These are phyloP conservation scores for Dictyostelium capitatum DNA, from an alignment of 78 protist species.

Conservation along the genomic window DNA sequence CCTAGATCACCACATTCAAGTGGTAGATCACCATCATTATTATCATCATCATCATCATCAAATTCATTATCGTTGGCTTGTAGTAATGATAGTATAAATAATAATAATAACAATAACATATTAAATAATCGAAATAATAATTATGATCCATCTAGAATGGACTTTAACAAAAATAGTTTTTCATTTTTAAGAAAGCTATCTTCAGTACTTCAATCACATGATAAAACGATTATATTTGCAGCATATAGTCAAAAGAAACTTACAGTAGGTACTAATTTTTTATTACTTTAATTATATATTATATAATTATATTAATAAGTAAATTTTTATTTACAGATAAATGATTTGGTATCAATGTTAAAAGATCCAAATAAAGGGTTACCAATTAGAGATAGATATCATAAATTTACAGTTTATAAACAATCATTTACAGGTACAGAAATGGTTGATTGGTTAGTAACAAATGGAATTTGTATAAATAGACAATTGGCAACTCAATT, in stretches of 20 bases:
- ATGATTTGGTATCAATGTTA: slow-evolving; percentile 36
- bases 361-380: slow-evolving; percentile 24
- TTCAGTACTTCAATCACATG: slow-evolving; percentile 28
- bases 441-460: slow-evolving; percentile 65
- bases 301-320: neutral
- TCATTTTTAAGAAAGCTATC: slow-evolving; percentile 57
- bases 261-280: slow-evolving; percentile 3
- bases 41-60: too few species aligned
- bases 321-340: slow-evolving; percentile 4
- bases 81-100: neutral
- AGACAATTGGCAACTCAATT: slow-evolving; percentile 33
- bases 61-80: too few species aligned
- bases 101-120: slow-evolving; percentile 14
- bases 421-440: slow-evolving; percentile 57
- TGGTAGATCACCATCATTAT: too few species aligned
- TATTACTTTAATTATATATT: neutral
- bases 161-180: neutral
- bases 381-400: slow-evolving; percentile 53
- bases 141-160: neutral
- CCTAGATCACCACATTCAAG: neutral
- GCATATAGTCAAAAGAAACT: slow-evolving; percentile 20
- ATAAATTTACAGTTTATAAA: slow-evolving; percentile 50
- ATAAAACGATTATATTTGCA: slow-evolving; percentile 46
- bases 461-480: slow-evolving; percentile 38
- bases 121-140: neutral